A percentile compares a stretch with the other conserved stretches of the same genome.
Evolutionary conservation across 1,139 yeast genomes (phyloP).

Genomic region (Yamadazyma membranifaciens): DNA sequence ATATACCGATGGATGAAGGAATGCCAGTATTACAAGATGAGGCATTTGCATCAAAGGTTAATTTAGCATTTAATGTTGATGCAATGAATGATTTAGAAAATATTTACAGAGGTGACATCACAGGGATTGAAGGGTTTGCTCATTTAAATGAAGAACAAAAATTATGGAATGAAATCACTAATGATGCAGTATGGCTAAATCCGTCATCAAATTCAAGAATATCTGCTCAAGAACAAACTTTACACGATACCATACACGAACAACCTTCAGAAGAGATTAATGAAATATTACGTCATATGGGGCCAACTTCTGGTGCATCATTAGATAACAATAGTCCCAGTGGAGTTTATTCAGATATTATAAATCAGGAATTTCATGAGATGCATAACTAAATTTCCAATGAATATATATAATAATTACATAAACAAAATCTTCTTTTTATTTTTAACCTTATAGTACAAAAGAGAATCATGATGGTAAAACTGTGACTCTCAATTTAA

Average conservation of each 20-base stretch:
- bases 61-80: slow-evolving; percentile 14
- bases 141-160: slow-evolving; percentile 54
- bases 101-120: slow-evolving; percentile 33
- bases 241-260: slow-evolving; percentile 1
- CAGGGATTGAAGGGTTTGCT: slow-evolving; percentile 47
- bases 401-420: neutral
- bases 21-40: neutral
- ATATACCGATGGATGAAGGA: neutral
- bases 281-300: slow-evolving; percentile 12
- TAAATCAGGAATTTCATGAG: slow-evolving; percentile 42
- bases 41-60: slow-evolving; percentile 1
- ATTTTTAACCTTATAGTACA: too few relatives aligned
- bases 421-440: too few relatives aligned
- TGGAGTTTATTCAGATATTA: slow-evolving; percentile 38
- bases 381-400: slow-evolving; percentile 11
- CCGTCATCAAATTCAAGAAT: slow-evolving; percentile 8
- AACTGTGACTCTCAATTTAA: slow-evolving; percentile 9
- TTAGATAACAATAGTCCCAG: neutral
- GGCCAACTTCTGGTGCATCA: slow-evolving; percentile 3
- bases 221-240: neutral
- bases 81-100: slow-evolving; percentile 21
- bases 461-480: too few relatives aligned
- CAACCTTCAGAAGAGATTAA: slow-evolving; percentile 7
- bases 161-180: slow-evolving; percentile 72
- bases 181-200: slow-evolving; percentile 69